These are phyloP conservation scores for Papiliotrema nemorosa DNA, from an alignment of 1,284 basidiomycete species.

Conservation along the genomic window DNA sequence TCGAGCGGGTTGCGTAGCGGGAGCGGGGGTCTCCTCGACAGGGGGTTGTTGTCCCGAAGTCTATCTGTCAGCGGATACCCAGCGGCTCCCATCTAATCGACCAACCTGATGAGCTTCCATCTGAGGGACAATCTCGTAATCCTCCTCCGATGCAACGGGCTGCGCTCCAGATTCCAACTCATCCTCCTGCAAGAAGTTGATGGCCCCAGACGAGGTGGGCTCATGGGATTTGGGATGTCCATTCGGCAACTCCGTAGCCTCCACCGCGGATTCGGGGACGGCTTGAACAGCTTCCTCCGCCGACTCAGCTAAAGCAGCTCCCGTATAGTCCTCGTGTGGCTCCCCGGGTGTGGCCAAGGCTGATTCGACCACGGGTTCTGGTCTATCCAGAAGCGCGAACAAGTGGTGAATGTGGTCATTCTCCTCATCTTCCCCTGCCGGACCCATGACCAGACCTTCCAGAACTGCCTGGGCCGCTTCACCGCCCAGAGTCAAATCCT, in stretches of 20 bases:
- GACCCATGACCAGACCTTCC: conserved; percentile 19
- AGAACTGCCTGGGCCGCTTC: conserved; percentile 26
- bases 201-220: conserved; percentile 10
- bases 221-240: neutral
- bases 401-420: conserved; percentile 39
- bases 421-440: conserved; percentile 31
- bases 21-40: conserved; percentile 1
- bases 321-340: conserved; percentile 3
- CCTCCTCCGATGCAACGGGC: conserved; percentile 8
- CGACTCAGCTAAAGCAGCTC: neutral
- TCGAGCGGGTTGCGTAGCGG: neutral
- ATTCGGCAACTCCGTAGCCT: neutral
- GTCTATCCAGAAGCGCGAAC: conserved; percentile 23
- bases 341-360: neutral
- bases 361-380: conserved; percentile 3
- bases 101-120: conserved; percentile 27
- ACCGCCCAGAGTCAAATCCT: conserved; percentile 32
- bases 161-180: conserved; percentile 23
- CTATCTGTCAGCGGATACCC: neutral
- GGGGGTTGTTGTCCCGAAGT: conserved; percentile 20
- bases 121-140: conserved; percentile 15
- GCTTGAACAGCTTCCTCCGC: conserved; percentile 1
- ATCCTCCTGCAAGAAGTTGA: conserved; percentile 46
- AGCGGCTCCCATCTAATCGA: conserved; percentile 1
- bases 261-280: neutral